Evolutionary conservation across 345 rosid species (phyloP), one percentile per base, ranked within the genome.

Genomic region (Eucalyptus lansdowneana): DNA sequence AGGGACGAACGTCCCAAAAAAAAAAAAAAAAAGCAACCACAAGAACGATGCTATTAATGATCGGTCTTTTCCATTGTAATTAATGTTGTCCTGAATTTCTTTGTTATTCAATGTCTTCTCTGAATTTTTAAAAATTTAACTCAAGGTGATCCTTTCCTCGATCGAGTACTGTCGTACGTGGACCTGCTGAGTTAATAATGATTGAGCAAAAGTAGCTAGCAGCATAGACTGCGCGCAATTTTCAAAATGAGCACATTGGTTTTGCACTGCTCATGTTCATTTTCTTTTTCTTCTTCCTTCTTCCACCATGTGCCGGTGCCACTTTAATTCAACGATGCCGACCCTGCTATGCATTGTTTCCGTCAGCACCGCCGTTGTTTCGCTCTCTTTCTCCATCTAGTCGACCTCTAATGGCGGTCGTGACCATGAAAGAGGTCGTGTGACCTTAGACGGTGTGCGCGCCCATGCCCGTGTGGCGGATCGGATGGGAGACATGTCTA

Each of bases 401-500:
- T 17, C 45, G 5, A 37, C 45, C 81, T 34, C 81, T 17, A 0
- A 8, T 34, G 81, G 37, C 1, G 44, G 80, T 34, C 4, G 12
- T 17, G 80, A 69, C 42, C 80, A 50, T 50, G 53, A 50, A 50
- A 50, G 53, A 50, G 53, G 53, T 50, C 53, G 0, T 50, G 12
- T 34, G 80, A 69, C 42, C 80, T 34, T 37, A 69, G 44, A 37
- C 0, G 24, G 80, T 16, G 42, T 1, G 5, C 5, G 21, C 19
- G 40, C 58, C 11, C 25, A 0, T 1, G 11, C 58, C 58, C 5
- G 4, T 53, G 58, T 0, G 2, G 58, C 1, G 1, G 10, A 31
- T 34, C 6, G 4, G 80, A 67, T 7, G 22, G 40, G 11, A 31
- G 40, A 15, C 22, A 8, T 62, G 80, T 67, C 80, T 67, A 67